Base-by-base conservation (phyloP, 306 rosid species). In the Leucaena leucocephala region DNA sequence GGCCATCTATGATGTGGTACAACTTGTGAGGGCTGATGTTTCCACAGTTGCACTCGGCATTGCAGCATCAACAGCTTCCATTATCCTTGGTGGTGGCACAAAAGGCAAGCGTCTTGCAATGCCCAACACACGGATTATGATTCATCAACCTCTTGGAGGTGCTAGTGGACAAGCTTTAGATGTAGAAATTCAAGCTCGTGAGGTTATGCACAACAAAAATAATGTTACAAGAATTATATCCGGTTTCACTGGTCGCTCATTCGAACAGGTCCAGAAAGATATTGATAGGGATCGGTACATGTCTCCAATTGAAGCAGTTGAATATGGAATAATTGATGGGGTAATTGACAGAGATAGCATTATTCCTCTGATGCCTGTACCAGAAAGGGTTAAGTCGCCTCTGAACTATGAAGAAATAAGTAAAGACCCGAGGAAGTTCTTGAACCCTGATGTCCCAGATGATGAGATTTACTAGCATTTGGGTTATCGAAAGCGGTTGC, bases 281-380 rank as follows among this genome's bases (percentile, higher is more conserved):
- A 91, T 94, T 14, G 97, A 94, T 59, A 79, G 97, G 85, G 97
- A 92, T 83, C 86, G 87, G 52, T 94, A 94, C 27, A 80, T 94
- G 94, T 92, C 98, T 57, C 95, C 98, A 35, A 94, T 90, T 68
- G 98, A 94, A 83, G 98, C 94, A 7, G 97, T 92, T 72, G 98
- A 94, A 71, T 94, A 91, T 87, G 99, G 98, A 90, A 82, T 93
- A 21, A 84, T 91, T 40, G 97, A 93, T 64, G 97, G 94, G 34
- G 98, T 95, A 22, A 95, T 95, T 15, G 97, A 95, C 43, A 82
- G 84, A 65, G 98, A 91, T 38, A 87, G 83, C 82, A 90, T 95
- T 78, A 85, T 95, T 76, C 97, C 98, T 80, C 91, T 93, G 22
- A 13, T 48, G 76, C 98, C 98, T 22, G 93, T 92, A 44, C 99